These are phyloP conservation scores for Blastocladiella emersonii DNA, from an alignment of 371 early-diverging fungal species.

Conservation along the genomic window DNA sequence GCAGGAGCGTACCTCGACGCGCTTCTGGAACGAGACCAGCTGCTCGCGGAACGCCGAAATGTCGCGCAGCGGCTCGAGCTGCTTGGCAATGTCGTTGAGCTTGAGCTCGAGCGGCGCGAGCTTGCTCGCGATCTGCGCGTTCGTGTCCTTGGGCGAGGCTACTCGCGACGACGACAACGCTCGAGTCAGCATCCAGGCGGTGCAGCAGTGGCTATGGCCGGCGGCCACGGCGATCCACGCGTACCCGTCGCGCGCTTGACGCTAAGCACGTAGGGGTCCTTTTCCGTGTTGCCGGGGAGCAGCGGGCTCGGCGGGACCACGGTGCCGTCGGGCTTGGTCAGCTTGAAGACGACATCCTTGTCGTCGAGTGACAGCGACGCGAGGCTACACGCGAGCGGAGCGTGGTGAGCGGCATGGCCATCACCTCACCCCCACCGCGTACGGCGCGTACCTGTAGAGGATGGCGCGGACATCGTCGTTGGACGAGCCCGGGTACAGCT, in stretches of 20 bases:
- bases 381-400: neutral
- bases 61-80: conserved; percentile 1
- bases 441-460: too few relatives aligned
- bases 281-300: neutral
- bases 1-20: neutral
- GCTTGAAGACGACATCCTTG: neutral
- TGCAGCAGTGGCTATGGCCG: too few relatives aligned
- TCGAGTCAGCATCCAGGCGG: too few relatives aligned
- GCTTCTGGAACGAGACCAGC: neutral
- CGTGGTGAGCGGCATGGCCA: too few relatives aligned
- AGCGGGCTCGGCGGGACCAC: neutral
- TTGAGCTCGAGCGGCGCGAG: neutral
- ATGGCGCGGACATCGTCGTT: too few relatives aligned
- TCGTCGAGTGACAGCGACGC: neutral
- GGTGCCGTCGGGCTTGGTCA: conserved; percentile 1
- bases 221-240: too few relatives aligned
- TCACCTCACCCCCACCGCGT: too few relatives aligned
- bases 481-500: too few relatives aligned
- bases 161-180: too few relatives aligned
- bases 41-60: neutral
- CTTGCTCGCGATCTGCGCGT: too few relatives aligned
- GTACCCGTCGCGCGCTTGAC: neutral
- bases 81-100: neutral
- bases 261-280: neutral
- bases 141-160: too few relatives aligned